A percentile compares a stretch with the other conserved stretches of the same genome.
phyloP scores from a whole-genome alignment of 768 basidiomycete species.

The Amanita thiersii region DNA sequence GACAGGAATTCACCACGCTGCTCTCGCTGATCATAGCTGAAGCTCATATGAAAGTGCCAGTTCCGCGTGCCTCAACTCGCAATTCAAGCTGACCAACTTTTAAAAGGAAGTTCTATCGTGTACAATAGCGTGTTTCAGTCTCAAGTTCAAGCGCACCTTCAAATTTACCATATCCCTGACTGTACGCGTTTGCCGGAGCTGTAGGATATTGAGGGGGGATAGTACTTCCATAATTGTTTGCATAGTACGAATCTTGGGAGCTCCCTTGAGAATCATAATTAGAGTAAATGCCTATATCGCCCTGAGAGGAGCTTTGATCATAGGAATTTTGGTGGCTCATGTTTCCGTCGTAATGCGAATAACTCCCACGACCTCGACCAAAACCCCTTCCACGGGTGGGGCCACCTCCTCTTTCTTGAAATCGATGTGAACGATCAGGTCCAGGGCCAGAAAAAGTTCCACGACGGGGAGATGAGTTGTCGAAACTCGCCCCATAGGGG shows the following conservation, averaged over 20 bases:
- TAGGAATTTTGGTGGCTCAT: constrained; percentile 45
- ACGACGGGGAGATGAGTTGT: constrained; percentile 39
- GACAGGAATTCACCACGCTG: constrained; percentile 23
- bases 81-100: constrained; percentile 25
- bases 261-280: constrained; percentile 50
- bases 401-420: constrained; percentile 48
- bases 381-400: constrained; percentile 37
- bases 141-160: constrained; percentile 87
- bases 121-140: constrained; percentile 40
- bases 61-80: constrained; percentile 47
- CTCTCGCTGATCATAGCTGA: constrained; percentile 42
- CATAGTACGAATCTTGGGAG: constrained; percentile 59
- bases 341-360: constrained; percentile 47
- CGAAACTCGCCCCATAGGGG: constrained; percentile 71
- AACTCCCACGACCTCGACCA: constrained; percentile 27
- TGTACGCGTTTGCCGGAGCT: constrained; percentile 39
- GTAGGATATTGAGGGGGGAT: constrained; percentile 45
- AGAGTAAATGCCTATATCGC: constrained; percentile 60
- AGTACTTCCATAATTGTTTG: constrained; percentile 51
- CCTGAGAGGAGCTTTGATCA: constrained; percentile 60
- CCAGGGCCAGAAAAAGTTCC: constrained; percentile 63
- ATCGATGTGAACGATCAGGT: constrained; percentile 65
- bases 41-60: constrained; percentile 34
- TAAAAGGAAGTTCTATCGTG: constrained; percentile 24
- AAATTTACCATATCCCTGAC: constrained; percentile 55